A percentile compares a stretch with the other conserved stretches of the same genome.
Evolutionary conservation across 805 yeast species (phyloP).

Genomic region (Kockiozyma suomiensis): DNA sequence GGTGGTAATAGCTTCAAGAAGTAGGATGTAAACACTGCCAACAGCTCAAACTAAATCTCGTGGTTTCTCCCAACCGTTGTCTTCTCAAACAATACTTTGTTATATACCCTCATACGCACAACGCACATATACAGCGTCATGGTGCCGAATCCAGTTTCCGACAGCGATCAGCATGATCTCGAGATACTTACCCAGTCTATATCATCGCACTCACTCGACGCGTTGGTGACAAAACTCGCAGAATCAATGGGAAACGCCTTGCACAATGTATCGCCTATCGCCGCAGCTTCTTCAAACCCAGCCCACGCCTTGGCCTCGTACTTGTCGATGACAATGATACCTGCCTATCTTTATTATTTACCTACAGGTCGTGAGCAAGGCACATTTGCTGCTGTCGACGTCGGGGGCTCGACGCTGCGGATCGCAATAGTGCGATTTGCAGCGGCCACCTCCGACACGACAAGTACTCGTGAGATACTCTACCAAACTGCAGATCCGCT

Average conservation of each 20-base stretch:
- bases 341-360: slow-evolving; percentile 72
- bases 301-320: neutral
- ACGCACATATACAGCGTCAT: too few species aligned
- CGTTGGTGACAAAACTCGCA: slow-evolving; percentile 16
- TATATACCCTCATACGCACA: too few species aligned
- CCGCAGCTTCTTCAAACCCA: neutral
- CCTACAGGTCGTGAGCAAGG: slow-evolving; percentile 83
- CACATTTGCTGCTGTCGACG: slow-evolving; percentile 75
- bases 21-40: too few species aligned
- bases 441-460: slow-evolving; percentile 52
- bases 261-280: slow-evolving; percentile 1
- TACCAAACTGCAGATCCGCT: slow-evolving; percentile 33
- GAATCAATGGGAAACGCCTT: slow-evolving; percentile 24
- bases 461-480: slow-evolving; percentile 23
- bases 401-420: slow-evolving; percentile 90
- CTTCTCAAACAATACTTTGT: too few species aligned
- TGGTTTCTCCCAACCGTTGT: too few species aligned
- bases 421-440: slow-evolving; percentile 76
- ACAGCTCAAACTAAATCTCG: too few species aligned
- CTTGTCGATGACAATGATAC: slow-evolving; percentile 60
- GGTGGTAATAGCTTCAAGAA: too few species aligned
- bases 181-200: slow-evolving; percentile 21
- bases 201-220: slow-evolving; percentile 19
- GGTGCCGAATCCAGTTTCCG: neutral
- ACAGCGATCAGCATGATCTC: slow-evolving; percentile 20